Conservation (phyloP, 75 land plant genomes). For the Isoetes taiwanensis region DNA sequence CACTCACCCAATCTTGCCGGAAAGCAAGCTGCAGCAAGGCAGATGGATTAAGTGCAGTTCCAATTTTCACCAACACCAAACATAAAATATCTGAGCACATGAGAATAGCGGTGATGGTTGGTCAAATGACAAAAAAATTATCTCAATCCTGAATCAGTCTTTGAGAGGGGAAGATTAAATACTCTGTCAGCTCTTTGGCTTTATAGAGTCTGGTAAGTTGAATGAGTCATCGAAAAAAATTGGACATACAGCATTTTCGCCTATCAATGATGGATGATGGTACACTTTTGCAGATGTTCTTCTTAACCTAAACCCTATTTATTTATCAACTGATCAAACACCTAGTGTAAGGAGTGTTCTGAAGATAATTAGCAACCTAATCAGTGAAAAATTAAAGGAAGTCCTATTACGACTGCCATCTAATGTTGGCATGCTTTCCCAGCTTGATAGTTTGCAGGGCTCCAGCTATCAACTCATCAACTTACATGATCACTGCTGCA, state of each 20-base stretch:
- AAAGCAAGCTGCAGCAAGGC: slow-evolving; percentile 48
- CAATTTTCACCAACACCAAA: background rate
- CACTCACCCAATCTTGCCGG: slow-evolving; percentile 50
- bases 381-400: too few relatives aligned
- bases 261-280: background rate
- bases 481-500: background rate
- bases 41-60: background rate
- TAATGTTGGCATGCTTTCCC: background rate
- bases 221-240: background rate
- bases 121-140: background rate
- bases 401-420: background rate
- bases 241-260: background rate
- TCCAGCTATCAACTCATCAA: background rate
- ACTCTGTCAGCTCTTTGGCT: background rate
- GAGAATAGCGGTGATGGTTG: background rate
- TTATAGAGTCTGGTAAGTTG: background rate
- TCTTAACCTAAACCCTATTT: too few relatives aligned
- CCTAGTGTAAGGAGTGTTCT: too few relatives aligned
- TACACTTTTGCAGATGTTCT: too few relatives aligned
- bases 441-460: background rate
- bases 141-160: background rate
- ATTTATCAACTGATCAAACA: too few relatives aligned
- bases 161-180: background rate
- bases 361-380: too few relatives aligned
- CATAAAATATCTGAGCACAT: too few relatives aligned